phyloP scores from a whole-genome alignment of 1,284 basidiomycete genomes.

The Cryptococcus depauperatus region DNA sequence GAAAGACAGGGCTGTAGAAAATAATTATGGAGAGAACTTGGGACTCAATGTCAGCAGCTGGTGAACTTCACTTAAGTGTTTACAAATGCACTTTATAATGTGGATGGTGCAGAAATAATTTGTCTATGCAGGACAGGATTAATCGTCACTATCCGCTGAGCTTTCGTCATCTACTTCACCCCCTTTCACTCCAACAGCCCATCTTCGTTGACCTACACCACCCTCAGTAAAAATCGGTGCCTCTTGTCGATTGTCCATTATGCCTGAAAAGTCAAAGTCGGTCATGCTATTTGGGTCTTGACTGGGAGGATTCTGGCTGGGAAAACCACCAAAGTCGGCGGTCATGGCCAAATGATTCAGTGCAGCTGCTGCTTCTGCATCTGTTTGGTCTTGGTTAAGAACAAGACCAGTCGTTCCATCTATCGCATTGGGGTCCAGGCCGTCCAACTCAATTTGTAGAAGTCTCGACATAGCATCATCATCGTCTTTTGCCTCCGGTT shows the following conservation, averaged over 20 bases:
- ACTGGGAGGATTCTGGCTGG: too few species aligned
- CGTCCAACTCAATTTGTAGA: constrained; percentile 25
- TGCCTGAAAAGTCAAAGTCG: background rate
- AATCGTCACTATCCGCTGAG: constrained; percentile 31
- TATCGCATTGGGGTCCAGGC: constrained; percentile 39
- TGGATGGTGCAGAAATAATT: too few species aligned
- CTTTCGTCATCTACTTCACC: constrained; percentile 19
- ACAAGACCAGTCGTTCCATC: constrained; percentile 5
- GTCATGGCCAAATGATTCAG: constrained; percentile 15
- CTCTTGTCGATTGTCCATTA: background rate
- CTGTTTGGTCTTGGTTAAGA: constrained; percentile 4
- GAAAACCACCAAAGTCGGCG: constrained; percentile 3
- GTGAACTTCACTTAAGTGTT: constrained; percentile 10
- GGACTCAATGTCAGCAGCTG: constrained; percentile 27
- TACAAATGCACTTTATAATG: background rate
- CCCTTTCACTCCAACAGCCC: constrained; percentile 25
- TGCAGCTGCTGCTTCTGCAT: constrained; percentile 15
- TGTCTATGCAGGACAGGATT: too few species aligned
- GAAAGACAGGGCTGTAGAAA: background rate
- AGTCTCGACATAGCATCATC: constrained; percentile 38
- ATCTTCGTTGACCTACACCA: constrained; percentile 31
- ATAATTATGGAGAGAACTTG: constrained; percentile 1
- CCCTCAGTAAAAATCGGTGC: constrained; percentile 20
- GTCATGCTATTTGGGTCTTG: background rate
- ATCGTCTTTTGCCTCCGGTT: constrained; percentile 15